Percentiles rank a stretch among this genome's conserved stretches.
Conservation (phyloP, 768 basidiomycete species). For the Thelephora aurantiotincta region DNA sequence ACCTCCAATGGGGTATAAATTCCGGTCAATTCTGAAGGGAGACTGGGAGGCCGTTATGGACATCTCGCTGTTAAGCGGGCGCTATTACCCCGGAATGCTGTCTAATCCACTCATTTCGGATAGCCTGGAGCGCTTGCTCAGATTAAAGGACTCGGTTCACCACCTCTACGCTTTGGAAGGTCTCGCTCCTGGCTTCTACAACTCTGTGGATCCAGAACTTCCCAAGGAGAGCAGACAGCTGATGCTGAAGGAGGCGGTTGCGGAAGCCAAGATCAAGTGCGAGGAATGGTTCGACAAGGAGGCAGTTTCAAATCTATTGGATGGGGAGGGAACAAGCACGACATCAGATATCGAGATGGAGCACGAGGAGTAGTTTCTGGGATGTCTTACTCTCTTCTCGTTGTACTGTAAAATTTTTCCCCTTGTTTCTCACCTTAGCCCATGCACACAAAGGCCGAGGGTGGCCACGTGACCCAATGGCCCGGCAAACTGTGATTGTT, state of each 20-base stretch:
- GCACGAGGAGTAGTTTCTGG: not conserved
- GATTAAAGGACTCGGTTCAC: conserved; percentile 21
- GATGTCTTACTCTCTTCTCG: conserved; percentile 6
- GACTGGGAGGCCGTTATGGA: conserved; percentile 55
- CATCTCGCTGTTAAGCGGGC: conserved; percentile 56
- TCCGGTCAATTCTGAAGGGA: conserved; percentile 48
- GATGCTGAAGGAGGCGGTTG: conserved; percentile 55
- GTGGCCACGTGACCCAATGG: too few species aligned
- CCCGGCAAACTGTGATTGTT: too few species aligned
- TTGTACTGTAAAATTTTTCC: conserved; percentile 5
- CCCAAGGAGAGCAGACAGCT: conserved; percentile 35
- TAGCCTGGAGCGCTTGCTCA: conserved; percentile 25
- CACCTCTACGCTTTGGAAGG: conserved; percentile 67
- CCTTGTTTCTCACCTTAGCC: not conserved
- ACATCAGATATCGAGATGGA: conserved; percentile 1
- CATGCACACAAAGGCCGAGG: not conserved
- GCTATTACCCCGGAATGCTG: conserved; percentile 69
- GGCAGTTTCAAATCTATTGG: not conserved
- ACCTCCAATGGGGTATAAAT: conserved; percentile 54
- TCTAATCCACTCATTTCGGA: conserved; percentile 43
- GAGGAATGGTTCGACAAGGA: conserved; percentile 7
- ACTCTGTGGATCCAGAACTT: conserved; percentile 52
- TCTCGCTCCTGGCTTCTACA: conserved; percentile 47
- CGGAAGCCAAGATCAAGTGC: conserved; percentile 16
- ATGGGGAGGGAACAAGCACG: not conserved